These are phyloP conservation scores for Danielia oregonensis DNA, from an alignment of 805 yeast genomes.

Conservation along the genomic window DNA sequence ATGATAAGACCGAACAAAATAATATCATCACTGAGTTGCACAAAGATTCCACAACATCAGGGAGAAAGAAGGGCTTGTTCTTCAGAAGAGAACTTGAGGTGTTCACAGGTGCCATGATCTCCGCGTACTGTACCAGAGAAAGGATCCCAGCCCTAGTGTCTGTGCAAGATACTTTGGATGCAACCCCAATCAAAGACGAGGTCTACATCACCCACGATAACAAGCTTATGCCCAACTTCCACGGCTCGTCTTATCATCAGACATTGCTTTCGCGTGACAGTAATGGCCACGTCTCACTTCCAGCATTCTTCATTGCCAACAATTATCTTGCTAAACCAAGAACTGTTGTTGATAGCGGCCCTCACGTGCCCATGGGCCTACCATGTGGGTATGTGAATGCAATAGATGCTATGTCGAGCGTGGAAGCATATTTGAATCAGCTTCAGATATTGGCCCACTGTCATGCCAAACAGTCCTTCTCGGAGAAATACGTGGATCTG, in stretches of 20 bases:
- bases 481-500: neutral
- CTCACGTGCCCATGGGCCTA: conserved; percentile 24
- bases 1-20: neutral
- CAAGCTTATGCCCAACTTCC: conserved; percentile 30
- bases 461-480: conserved; percentile 12
- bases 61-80: conserved; percentile 14
- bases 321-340: conserved; percentile 23
- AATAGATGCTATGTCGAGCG: conserved; percentile 18
- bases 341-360: conserved; percentile 12
- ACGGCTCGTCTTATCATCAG: conserved; percentile 34
- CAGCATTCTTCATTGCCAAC: conserved; percentile 31
- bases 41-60: conserved; percentile 1
- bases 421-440: conserved; percentile 32
- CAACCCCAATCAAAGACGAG: conserved; percentile 16
- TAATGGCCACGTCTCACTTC: conserved; percentile 30
- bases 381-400: conserved; percentile 27
- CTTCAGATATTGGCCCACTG: conserved; percentile 33
- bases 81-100: conserved; percentile 24
- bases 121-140: conserved; percentile 18
- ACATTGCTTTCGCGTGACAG: conserved; percentile 34
- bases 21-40: neutral
- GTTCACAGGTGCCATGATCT: conserved; percentile 23
- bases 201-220: conserved; percentile 34
- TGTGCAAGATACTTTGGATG: conserved; percentile 17
- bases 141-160: conserved; percentile 17